Percentiles rank a stretch among this genome's conserved stretches.
phyloP scores from a whole-genome alignment of 75 land plant species.

The Cupressus sempervirens region DNA sequence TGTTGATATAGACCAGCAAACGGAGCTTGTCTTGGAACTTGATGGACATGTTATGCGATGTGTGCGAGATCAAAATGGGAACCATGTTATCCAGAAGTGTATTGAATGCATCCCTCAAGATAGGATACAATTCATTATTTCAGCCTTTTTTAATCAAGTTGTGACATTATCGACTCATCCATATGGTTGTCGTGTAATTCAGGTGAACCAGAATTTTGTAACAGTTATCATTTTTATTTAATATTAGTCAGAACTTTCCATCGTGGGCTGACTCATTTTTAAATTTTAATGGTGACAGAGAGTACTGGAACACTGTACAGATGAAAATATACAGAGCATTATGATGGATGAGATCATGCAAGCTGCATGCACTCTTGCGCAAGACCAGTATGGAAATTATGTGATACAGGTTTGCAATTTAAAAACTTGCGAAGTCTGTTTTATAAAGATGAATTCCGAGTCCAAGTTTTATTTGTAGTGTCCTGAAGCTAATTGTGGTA shows the following conservation, averaged over 20 bases:
- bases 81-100: slow-evolving; percentile 94
- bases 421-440: background rate
- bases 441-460: background rate
- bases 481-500: background rate
- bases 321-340: slow-evolving; percentile 42
- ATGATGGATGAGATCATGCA: slow-evolving; percentile 69
- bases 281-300: slow-evolving; percentile 28
- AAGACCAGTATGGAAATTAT: slow-evolving; percentile 71
- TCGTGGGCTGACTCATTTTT: background rate
- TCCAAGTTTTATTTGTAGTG: background rate
- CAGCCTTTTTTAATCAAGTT: slow-evolving; percentile 64
- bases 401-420: slow-evolving; percentile 40
- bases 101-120: slow-evolving; percentile 77
- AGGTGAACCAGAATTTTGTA: slow-evolving; percentile 26
- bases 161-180: slow-evolving; percentile 64
- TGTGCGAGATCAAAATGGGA: slow-evolving; percentile 90
- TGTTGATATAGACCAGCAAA: slow-evolving; percentile 69
- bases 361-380: slow-evolving; percentile 46
- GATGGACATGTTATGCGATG: slow-evolving; percentile 75
- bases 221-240: background rate
- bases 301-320: slow-evolving; percentile 70
- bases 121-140: slow-evolving; percentile 57
- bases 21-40: slow-evolving; percentile 56
- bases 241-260: background rate
- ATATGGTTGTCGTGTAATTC: slow-evolving; percentile 78